Conservation (phyloP, 1,139 yeast species). For the Protomyces inouyei region DNA sequence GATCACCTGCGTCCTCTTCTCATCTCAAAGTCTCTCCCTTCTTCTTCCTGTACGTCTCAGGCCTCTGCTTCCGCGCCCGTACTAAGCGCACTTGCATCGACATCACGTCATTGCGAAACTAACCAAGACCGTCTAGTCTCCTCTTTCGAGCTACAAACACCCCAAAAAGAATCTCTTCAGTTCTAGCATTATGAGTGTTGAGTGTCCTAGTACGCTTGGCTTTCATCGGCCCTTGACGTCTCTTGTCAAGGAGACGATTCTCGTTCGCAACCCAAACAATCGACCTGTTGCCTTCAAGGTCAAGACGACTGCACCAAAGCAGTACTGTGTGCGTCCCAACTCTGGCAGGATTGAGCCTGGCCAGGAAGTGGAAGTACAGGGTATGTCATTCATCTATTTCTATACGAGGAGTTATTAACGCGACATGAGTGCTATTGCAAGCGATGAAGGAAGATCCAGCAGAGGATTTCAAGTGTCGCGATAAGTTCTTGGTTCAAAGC, state of each 20-base stretch:
- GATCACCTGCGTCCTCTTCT: no score
- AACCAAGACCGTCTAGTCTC: no score
- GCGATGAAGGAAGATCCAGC: constrained; percentile 74
- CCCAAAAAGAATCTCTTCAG: no score
- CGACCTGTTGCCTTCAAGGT: constrained; percentile 81
- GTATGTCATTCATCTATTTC: neutral
- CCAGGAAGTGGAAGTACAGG: constrained; percentile 29
- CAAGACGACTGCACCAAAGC: constrained; percentile 95
- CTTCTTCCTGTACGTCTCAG: no score
- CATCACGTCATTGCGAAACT: no score
- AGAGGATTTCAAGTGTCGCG: constrained; percentile 71
- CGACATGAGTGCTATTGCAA: constrained; percentile 56
- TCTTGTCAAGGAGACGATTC: constrained; percentile 29
- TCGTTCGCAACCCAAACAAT: constrained; percentile 31
- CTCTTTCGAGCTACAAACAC: no score
- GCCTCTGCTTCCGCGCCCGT: no score
- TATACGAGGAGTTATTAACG: neutral
- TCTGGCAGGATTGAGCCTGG: constrained; percentile 32
- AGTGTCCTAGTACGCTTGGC: constrained; percentile 26
- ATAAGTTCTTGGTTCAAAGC: constrained; percentile 84
- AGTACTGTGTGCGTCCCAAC: constrained; percentile 38
- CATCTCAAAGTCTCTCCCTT: no score
- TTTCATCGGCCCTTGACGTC: constrained; percentile 29
- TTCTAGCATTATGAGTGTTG: constrained; percentile 24
- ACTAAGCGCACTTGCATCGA: no score